Evolutionary conservation across 345 rosid genomes (phyloP).

Genomic region (Gynandropsis gynandra): DNA sequence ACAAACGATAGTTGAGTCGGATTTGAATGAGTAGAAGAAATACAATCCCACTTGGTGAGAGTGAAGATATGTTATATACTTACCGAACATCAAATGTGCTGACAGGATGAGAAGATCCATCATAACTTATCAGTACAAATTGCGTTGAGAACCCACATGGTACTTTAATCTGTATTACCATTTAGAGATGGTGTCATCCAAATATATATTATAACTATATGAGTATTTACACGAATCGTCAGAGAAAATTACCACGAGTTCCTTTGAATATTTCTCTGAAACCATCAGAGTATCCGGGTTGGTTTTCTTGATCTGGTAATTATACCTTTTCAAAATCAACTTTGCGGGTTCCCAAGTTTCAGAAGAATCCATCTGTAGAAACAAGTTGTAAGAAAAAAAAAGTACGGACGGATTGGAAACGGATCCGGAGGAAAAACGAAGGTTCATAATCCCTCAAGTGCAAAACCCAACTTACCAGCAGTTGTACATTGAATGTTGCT

Average conservation of each 20-base stretch:
- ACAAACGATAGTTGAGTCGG: neutral
- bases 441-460: neutral
- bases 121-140: conserved; percentile 63
- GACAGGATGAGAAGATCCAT: conserved; percentile 72
- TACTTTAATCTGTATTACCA: conserved; percentile 63
- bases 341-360: conserved; percentile 69
- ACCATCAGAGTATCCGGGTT: conserved; percentile 36
- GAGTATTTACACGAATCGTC: neutral
- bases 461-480: conserved; percentile 47
- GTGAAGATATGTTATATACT: conserved; percentile 1
- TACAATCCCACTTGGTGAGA: neutral
- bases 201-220: too few relatives aligned
- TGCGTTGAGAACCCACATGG: conserved; percentile 72
- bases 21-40: too few relatives aligned
- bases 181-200: neutral
- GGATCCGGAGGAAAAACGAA: neutral
- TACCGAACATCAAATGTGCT: conserved; percentile 60
- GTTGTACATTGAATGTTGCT: conserved; percentile 54
- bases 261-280: conserved; percentile 60
- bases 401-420: neutral
- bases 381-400: neutral
- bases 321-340: conserved; percentile 42
- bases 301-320: conserved; percentile 57
- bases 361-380: conserved; percentile 52
- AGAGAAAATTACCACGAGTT: conserved; percentile 39